Percentiles rank a stretch among this genome's conserved stretches.
These are phyloP conservation scores for Diaporthe longicolla DNA, from an alignment of 2,329 filamentous ascomycete genomes.

Conservation along the genomic window DNA sequence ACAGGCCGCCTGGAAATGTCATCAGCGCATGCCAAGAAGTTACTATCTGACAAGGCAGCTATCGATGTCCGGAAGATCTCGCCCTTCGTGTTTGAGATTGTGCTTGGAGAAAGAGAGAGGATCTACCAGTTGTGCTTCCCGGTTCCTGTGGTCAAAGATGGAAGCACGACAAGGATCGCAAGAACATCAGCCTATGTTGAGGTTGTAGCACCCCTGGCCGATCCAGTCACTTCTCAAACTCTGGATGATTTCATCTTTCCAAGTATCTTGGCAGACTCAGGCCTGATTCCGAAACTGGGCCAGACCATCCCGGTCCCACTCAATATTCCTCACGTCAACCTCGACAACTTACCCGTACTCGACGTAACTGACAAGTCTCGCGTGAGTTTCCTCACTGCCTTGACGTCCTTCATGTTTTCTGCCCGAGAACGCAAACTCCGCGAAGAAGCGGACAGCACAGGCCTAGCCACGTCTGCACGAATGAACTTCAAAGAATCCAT, in stretches of 20 bases:
- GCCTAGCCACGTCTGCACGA: constrained; percentile 51
- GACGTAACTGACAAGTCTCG: constrained; percentile 53
- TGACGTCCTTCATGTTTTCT: constrained; percentile 59
- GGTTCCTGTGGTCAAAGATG: constrained; percentile 54
- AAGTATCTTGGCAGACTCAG: constrained; percentile 46
- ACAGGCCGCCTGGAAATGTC: constrained; percentile 57
- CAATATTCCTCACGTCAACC: constrained; percentile 58
- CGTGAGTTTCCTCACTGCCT: constrained; percentile 56
- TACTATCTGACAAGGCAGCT: constrained; percentile 55
- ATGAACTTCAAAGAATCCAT: constrained; percentile 65
- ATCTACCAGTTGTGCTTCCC: constrained; percentile 57
- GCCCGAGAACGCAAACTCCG: constrained; percentile 57
- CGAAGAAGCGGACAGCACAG: constrained; percentile 45
- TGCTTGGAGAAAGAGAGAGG: constrained; percentile 53
- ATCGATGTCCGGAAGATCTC: constrained; percentile 56
- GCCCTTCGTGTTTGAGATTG: constrained; percentile 58
- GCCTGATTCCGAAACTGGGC: neutral
- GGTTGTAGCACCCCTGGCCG: constrained; percentile 55
- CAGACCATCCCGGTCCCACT: constrained; percentile 52
- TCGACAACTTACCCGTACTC: constrained; percentile 61
- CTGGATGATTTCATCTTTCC: constrained; percentile 57
- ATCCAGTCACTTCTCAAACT: constrained; percentile 45
- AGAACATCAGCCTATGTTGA: constrained; percentile 62
- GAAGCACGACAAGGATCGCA: constrained; percentile 57
- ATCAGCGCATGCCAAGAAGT: constrained; percentile 51